Percentiles rank a stretch among this genome's conserved stretches.
These are phyloP conservation scores for Fusarium subglutinans DNA, from an alignment of 2,329 filamentous ascomycete species.

Conservation along the genomic window DNA sequence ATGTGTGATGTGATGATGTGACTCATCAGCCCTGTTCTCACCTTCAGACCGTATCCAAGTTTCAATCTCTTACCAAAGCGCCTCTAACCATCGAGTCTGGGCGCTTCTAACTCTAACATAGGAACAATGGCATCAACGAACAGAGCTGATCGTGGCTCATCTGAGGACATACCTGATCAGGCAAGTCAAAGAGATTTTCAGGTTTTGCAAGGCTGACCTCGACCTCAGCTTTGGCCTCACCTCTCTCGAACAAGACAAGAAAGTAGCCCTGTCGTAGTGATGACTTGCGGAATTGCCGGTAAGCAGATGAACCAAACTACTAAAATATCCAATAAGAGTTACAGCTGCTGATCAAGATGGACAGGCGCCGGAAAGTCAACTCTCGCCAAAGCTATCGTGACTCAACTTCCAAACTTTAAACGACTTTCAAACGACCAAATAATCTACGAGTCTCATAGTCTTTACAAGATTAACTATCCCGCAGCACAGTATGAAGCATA, in stretches of 20 bases:
- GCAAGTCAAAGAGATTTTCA: not conserved
- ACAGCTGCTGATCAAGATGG: not conserved
- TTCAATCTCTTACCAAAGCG: not conserved
- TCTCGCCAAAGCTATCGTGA: not conserved
- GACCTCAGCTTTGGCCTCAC: not conserved
- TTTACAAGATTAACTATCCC: not conserved
- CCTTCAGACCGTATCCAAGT: too few relatives aligned
- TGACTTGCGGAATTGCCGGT: slow-evolving; percentile 1
- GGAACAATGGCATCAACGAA: not conserved
- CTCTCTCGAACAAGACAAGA: not conserved
- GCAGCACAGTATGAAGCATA: not conserved
- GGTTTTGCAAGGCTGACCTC: not conserved
- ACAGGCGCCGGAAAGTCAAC: slow-evolving; percentile 7
- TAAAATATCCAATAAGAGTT: rapidly evolving
- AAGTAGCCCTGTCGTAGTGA: not conserved
- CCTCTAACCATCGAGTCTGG: not conserved
- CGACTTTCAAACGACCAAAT: not conserved
- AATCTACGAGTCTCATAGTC: not conserved
- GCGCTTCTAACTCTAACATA: not conserved
- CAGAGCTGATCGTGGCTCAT: rapidly evolving
- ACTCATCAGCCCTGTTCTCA: not conserved
- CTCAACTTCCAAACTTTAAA: not conserved
- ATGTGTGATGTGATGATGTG: not conserved
- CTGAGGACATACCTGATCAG: not conserved
- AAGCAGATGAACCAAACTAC: not conserved